These are phyloP conservation scores for Globisporangium uncinulatum DNA, from an alignment of 352 stramenopile genomes.

Conservation along the genomic window DNA sequence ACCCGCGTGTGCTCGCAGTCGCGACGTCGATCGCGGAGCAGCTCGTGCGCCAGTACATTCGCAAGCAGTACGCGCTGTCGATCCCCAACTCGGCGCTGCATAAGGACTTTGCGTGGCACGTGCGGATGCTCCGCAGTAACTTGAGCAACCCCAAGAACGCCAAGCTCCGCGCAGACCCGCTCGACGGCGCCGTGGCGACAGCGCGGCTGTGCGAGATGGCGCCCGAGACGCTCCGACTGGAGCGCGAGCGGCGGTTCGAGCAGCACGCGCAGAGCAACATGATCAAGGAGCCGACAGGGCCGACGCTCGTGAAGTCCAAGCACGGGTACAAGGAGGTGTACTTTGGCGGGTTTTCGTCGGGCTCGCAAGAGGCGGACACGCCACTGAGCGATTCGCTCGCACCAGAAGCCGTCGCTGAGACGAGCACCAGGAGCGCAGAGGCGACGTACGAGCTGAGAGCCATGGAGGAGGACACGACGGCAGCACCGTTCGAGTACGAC, in stretches of 20 bases:
- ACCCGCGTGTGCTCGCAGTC: conserved; percentile 13
- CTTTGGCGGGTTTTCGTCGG: conserved; percentile 7
- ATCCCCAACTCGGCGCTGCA: conserved; percentile 26
- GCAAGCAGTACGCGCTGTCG: conserved; percentile 18
- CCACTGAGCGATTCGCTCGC: not conserved
- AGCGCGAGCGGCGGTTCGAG: conserved; percentile 36
- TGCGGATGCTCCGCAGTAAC: conserved; percentile 49
- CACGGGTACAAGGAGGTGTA: conserved; percentile 46
- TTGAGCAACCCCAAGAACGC: conserved; percentile 32
- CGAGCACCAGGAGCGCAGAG: not conserved
- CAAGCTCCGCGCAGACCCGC: conserved; percentile 32
- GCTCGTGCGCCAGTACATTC: conserved; percentile 29
- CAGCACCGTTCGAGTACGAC: conserved; percentile 3
- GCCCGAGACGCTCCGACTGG: conserved; percentile 36
- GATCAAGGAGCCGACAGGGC: conserved; percentile 26
- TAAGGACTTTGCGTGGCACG: conserved; percentile 39
- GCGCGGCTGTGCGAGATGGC: conserved; percentile 34
- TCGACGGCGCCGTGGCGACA: conserved; percentile 19
- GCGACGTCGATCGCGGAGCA: conserved; percentile 22
- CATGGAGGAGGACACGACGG: not conserved
- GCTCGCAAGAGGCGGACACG: conserved; percentile 9
- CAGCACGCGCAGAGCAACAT: conserved; percentile 37
- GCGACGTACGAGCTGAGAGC: not conserved
- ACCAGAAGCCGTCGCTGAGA: not conserved
- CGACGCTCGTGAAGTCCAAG: conserved; percentile 40